Evolutionary conservation across 2,329 filamentous ascomycete species (phyloP).

Genomic region (Xylariales sp.): DNA sequence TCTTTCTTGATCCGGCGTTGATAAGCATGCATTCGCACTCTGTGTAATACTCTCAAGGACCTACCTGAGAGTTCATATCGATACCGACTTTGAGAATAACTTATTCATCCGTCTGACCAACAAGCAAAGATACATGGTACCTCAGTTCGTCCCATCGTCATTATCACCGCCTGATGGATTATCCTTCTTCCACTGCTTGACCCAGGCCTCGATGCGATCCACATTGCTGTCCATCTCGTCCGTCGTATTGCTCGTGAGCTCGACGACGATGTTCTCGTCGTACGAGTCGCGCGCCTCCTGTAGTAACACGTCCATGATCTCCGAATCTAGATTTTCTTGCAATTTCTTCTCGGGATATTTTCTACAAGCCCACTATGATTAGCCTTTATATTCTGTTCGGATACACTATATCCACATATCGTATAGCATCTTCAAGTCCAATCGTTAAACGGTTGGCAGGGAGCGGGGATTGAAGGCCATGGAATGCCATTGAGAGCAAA

Average conservation of each 20-base stretch:
- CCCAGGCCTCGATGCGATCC: constrained; percentile 84
- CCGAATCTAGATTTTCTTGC: constrained; percentile 94
- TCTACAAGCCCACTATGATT: constrained; percentile 54
- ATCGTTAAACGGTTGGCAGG: not conserved
- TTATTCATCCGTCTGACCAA: not conserved
- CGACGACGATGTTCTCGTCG: constrained; percentile 87
- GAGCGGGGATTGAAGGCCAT: not conserved
- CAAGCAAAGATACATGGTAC: not conserved
- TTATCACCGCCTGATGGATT: constrained; percentile 54
- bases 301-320: constrained; percentile 95
- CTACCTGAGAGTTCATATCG: not conserved
- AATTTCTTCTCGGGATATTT: constrained; percentile 88
- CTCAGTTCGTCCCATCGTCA: constrained; percentile 17
- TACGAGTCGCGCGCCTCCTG: constrained; percentile 91
- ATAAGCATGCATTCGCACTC: not conserved
- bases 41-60: not conserved
- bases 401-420: not conserved
- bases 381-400: not conserved
- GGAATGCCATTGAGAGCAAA: not conserved
- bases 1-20: not conserved
- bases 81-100: not conserved
- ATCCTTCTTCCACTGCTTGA: constrained; percentile 84
- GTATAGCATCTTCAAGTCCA: not conserved
- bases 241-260: constrained; percentile 82
- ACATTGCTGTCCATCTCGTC: constrained; percentile 92